phyloP scores from a whole-genome alignment of 1,284 basidiomycete genomes.

The Pascua sp. region DNA sequence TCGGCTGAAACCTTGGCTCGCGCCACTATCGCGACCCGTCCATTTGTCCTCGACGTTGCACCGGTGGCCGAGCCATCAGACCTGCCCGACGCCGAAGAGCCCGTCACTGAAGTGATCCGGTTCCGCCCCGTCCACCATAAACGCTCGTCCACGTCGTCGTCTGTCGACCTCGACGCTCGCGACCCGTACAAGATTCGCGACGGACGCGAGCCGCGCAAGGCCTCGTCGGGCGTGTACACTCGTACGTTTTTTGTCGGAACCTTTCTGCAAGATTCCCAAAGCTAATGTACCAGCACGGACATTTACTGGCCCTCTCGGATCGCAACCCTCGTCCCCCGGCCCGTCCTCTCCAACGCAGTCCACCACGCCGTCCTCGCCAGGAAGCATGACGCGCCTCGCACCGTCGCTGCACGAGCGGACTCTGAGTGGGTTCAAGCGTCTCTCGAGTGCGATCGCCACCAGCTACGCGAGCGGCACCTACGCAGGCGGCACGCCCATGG shows the following conservation, averaged over 20 bases:
- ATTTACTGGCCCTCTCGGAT: too few species aligned
- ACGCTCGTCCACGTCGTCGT: neutral
- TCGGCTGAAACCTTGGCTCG: too few species aligned
- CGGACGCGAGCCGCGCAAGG: slow-evolving; percentile 8
- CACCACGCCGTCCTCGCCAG: too few species aligned
- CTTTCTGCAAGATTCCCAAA: too few species aligned
- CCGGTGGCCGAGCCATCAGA: too few species aligned
- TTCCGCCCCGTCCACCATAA: neutral
- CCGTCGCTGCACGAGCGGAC: slow-evolving; percentile 2
- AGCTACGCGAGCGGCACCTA: neutral
- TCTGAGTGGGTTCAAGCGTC: slow-evolving; percentile 8
- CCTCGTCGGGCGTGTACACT: slow-evolving; percentile 20
- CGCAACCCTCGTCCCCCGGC: too few species aligned
- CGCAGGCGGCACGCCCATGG: neutral
- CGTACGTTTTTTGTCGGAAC: slow-evolving; percentile 7
- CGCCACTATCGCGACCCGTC: too few species aligned
- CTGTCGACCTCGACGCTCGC: neutral
- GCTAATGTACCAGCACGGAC: too few species aligned
- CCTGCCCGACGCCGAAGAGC: too few species aligned
- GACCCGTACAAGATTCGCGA: slow-evolving; percentile 22
- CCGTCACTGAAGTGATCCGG: neutral
- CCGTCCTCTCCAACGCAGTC: too few species aligned
- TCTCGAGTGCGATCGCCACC: slow-evolving; percentile 1
- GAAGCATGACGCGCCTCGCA: too few species aligned
- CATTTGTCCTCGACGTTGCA: too few species aligned